Base-by-base conservation (phyloP, 164 flowering plant genomes). In the Houttuynia cordata region DNA sequence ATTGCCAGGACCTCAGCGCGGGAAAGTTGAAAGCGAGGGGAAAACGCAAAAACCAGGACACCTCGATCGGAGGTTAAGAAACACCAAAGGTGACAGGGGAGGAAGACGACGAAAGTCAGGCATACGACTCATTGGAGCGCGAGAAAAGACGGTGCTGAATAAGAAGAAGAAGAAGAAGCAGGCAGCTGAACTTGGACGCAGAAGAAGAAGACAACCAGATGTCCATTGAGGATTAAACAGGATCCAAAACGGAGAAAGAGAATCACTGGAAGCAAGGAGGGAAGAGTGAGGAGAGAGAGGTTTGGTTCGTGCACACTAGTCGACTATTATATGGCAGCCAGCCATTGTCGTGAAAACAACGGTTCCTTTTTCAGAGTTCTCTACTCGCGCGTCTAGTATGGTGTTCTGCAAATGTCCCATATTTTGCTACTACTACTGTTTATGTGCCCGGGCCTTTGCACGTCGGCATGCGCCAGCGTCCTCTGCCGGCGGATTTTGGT, bases 21-120 rank as follows among this genome's bases (percentile, higher is more conserved):
- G 64, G 69, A 74, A 70, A 60, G 62, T 67, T 64, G 69, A 70
- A 74, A 57, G 66, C 65, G 60, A 56, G 54, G 24, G 40, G 34
- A 66, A 54, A 63, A 64, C 30, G 21, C 57, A 30, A 63, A 59
- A 21, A 45, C 24, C 64, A 34, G 49, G 65, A 56, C 55, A 64
- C 57, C 75, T 73, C 71, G 75, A 60, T 57, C 24, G 45, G 20
- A 1, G 74, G 49, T 63, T 51, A 70, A 51, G 49, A 64, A 62
- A 57, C 56, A 67, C 40, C 57, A 62, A 57, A 62, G 19, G 45
- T 60, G 41, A 54, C 60, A 51, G 62, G 20, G 50, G 67, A 20
- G 41, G 67, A 57, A 57, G 24, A 62, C 62, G 67, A 62, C 59
- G 56, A 64, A 49, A 68, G 34, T 59, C 51, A 49, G 51, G 58